Base-by-base conservation (phyloP, 106 monocot species). In the Acanthochlamys bracteata region DNA sequence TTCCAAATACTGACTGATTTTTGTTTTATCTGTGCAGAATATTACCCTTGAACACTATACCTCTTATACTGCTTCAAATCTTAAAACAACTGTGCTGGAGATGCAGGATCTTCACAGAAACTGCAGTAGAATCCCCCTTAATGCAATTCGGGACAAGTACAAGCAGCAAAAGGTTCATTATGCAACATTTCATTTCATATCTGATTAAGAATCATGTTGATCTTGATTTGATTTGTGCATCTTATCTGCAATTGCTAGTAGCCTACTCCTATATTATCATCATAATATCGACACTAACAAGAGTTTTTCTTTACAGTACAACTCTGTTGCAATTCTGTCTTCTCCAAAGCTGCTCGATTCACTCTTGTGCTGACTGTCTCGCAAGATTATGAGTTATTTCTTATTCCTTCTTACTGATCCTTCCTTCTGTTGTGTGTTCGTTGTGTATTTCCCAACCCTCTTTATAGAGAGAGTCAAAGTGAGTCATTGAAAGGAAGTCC, bases 131-230 rank as follows among this genome's bases (percentile, higher is more conserved):
- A 79, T 66, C 73, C 79, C 57, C 33, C 84, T 95, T 15, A 84
- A 75, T 45, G 82, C 95, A 17, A 78, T 90, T 43, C 75, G 87
- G 52, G 81, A 95, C 11, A 95, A 95, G 57, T 95, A 95, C 33
- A 78, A 54, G 58, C 90, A 87, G 14, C 53, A 73, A 39, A 95
- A 95, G 84, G 49, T 33, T 33, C 33, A 33, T 33, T 33, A 33
- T 33, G 33, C 33, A 33, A n/a, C n/a, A n/a, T n/a, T 6, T 33
- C 6, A 33, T 33, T 33, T 6, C 6, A 6, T 33, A 33, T 33
- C 33, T 33, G 33, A 33, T 33, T 33, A 33, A 33, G 6, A 33
- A 6, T 33, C 33, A 33, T n/a, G n/a, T n/a, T n/a, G n/a, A n/a
- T n/a, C n/a, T n/a, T n/a, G n/a, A n/a, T n/a, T n/a, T n/a, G n/a